These are phyloP conservation scores for Mimosa bimucronata DNA, from an alignment of 306 rosid genomes.

Conservation along the genomic window DNA sequence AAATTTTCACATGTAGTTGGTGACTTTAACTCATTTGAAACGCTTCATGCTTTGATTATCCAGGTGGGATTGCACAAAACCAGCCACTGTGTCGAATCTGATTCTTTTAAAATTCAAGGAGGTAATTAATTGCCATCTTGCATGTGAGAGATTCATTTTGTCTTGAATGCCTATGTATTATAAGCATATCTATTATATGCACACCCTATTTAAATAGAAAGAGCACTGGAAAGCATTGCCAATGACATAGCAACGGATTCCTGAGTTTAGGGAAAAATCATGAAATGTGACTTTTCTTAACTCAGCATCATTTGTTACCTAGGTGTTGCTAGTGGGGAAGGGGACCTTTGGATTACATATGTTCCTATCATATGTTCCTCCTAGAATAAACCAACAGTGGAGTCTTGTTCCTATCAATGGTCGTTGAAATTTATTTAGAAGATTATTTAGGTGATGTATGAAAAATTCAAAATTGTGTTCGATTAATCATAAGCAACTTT, in stretches of 20 bases:
- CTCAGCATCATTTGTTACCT: neutral
- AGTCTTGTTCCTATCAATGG: too few relatives aligned
- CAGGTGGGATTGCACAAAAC: conserved; percentile 86
- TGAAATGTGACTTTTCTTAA: conserved; percentile 12
- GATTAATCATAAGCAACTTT: neutral
- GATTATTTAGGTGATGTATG: neutral
- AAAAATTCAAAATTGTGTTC: neutral
- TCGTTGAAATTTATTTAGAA: neutral
- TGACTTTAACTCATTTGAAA: conserved; percentile 24
- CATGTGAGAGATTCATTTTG: conserved; percentile 20
- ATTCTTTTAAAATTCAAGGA: conserved; percentile 85
- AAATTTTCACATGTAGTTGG: neutral
- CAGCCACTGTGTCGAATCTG: conserved; percentile 75
- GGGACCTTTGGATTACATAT: neutral
- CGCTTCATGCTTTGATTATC: conserved; percentile 23
- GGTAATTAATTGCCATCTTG: conserved; percentile 52
- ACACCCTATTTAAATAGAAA: neutral
- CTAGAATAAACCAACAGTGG: too few relatives aligned
- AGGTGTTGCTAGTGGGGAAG: neutral
- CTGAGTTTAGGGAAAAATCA: conserved; percentile 5
- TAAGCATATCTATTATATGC: conserved; percentile 14
- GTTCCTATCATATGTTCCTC: neutral
- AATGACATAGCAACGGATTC: neutral
- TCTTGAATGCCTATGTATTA: conserved; percentile 12
- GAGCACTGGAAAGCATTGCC: neutral